These are phyloP conservation scores for Trichoderma harzianum DNA, from an alignment of 2,329 filamentous ascomycete species.

Conservation along the genomic window DNA sequence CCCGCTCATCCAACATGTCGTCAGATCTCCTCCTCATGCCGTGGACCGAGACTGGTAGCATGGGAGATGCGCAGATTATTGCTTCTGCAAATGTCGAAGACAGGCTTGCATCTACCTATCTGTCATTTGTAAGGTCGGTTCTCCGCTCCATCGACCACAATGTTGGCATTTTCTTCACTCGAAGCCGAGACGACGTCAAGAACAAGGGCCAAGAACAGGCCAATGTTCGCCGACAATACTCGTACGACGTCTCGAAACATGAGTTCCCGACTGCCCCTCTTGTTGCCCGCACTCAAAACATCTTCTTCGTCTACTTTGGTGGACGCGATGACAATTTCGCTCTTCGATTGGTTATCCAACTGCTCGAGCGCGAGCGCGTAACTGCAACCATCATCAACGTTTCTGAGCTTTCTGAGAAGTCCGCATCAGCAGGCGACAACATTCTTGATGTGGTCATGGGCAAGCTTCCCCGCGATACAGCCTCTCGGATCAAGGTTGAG, in stretches of 20 bases:
- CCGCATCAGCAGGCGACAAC: constrained; percentile 7
- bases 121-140: constrained; percentile 67
- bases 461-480: constrained; percentile 14
- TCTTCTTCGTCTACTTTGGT: constrained; percentile 86
- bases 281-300: constrained; percentile 69
- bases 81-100: constrained; percentile 29
- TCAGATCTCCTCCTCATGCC: constrained; percentile 79
- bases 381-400: constrained; percentile 67
- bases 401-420: background rate
- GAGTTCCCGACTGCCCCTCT: constrained; percentile 57
- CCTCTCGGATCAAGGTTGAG: constrained; percentile 24
- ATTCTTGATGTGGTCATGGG: constrained; percentile 19
- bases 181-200: constrained; percentile 44
- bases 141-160: constrained; percentile 65
- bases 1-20: constrained; percentile 64
- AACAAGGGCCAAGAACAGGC: constrained; percentile 31
- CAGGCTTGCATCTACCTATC: constrained; percentile 53
- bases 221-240: constrained; percentile 50
- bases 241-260: constrained; percentile 54
- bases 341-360: constrained; percentile 75
- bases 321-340: constrained; percentile 78
- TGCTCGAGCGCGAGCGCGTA: constrained; percentile 74
- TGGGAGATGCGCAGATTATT: constrained; percentile 55
- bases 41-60: constrained; percentile 80
- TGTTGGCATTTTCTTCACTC: constrained; percentile 77